Evolutionary conservation across 305 asterid genomes (phyloP).

Genomic region (Stenogyne calaminthoides): DNA sequence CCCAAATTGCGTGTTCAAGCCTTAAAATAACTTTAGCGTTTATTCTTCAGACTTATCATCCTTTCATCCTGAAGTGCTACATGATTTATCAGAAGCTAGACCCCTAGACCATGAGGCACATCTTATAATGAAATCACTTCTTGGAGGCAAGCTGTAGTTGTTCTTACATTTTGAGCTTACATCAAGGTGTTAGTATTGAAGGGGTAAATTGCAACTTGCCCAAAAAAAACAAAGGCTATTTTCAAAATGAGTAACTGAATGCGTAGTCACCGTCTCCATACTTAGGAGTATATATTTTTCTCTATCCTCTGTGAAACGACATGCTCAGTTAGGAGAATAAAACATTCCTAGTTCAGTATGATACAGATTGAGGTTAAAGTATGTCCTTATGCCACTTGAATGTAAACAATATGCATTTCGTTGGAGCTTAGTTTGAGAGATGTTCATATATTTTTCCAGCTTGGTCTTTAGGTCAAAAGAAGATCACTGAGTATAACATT

Average conservation of each 20-base stretch:
- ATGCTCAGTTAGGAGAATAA: background rate
- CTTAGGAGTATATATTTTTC: background rate
- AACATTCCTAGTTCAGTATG: too few species aligned
- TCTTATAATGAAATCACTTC: background rate
- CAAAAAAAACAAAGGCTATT: too few species aligned
- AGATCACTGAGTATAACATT: background rate
- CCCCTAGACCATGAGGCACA: background rate
- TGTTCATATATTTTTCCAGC: background rate
- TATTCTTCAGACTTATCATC: background rate
- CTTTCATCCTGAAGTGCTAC: background rate
- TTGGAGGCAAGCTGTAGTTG: background rate
- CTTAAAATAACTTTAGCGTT: background rate
- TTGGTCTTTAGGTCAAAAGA: background rate
- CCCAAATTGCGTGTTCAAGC: too few species aligned
- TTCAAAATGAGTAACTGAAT: background rate
- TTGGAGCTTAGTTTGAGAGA: background rate
- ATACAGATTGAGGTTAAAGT: background rate
- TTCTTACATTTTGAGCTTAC: background rate
- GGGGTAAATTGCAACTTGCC: background rate
- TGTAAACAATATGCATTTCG: background rate
- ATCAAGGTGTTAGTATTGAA: background rate
- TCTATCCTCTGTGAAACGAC: background rate
- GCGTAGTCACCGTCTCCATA: background rate
- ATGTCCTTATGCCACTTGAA: background rate
- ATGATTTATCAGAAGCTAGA: background rate